Base-by-base conservation (phyloP, 371 early-diverging fungal genomes). In the Nosema granulosis region DNA sequence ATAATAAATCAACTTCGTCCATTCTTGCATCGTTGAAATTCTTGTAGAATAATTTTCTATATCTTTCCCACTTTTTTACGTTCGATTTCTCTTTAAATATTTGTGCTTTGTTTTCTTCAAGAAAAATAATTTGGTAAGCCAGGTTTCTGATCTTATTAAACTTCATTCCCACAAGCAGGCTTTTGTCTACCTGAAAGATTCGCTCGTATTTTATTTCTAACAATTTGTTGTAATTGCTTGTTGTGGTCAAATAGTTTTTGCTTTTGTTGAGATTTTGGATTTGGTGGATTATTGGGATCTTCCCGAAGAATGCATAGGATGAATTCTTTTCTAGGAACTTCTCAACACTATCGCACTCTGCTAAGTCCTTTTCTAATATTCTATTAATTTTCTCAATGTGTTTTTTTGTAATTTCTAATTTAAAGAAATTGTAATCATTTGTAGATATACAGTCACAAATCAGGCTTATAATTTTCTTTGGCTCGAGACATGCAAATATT, bases 11-110 rank as follows among this genome's bases (percentile, higher is more conserved):
- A 1, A 75, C 61, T 50, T 75, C 75, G 1, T 43, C 37, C 35
- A 74, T 56, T 54, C 74, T 32, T 2, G 51, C 43, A 43, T 74
- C 74, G 0, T 57, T 57, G 37, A 66, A 66, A 37, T 52, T 24
- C 26, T 66, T 56, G 9, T 65, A 22, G 13, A 52, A 38, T 3
- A 49, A 38, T 26, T 11, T 29, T 4, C 20, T 22, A n/a, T 66
- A 26, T 26, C 28, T 67, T 2, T 4, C 65, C 2, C 16, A 35
- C 12, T 62, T 63, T 37, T 51, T 63, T 28, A 65, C 11, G n/a
- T 28, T 43, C 29, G 1, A 29, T 0, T 32, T 43, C 24, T 54
- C 31, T 56, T 65, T 65, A 1, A 52, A 54, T 52, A 22, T 20
- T n/a, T 20, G 37, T 6, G 35, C 20, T 34, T 38, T 63, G 43